Evolutionary conservation across 1,139 yeast genomes (phyloP), one percentile per base, ranked within the genome.

Genomic region (Yamadazyma buinensis): DNA sequence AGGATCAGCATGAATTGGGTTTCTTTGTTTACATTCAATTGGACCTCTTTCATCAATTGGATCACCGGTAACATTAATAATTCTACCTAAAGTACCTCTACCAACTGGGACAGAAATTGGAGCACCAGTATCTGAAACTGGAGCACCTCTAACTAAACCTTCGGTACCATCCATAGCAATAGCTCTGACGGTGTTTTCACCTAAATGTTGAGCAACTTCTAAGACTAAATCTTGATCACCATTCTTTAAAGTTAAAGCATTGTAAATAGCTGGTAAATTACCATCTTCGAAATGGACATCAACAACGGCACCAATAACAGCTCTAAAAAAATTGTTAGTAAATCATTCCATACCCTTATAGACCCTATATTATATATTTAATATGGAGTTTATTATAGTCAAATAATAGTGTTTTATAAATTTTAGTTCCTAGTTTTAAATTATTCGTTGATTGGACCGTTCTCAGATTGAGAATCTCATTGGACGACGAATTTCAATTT

Each of bases 91-190:
- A 49, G 97, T 90, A 68, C 92, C 97, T 73, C 95, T 90, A 67
- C 98, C 98, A 53, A 92, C 98, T 56, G 98, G 98, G 57, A 92
- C 95, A 56, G 96, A 83, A 66, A 92, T 92, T 71, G 98, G 98
- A 50, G 96, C 79, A 69, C 98, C 98, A 49, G 97, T 90, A 76
- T 92, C 98, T 51, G 64, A 55, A 60, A 92, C 98, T 43, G 75
- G 45, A 61, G 86, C 84, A 70, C 98, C 98, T 82, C 98, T 92
- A 59, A 88, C 96, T 63, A 92, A 84, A 87, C 98, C 98, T 72
- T 92, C 97, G 57, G 98, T 92, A 85, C 97, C 98, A 73, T 92
- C 98, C 98, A 92, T 92, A 66, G 98, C 97, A 85, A 92, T 92
- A 64, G 98, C 85, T 82, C 98, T 90, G 68, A 92, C 97, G 59